A percentile compares a stretch with the other conserved stretches of the same genome.
Evolutionary conservation across 164 flowering plant genomes (phyloP).

Genomic region (Piper longum): DNA sequence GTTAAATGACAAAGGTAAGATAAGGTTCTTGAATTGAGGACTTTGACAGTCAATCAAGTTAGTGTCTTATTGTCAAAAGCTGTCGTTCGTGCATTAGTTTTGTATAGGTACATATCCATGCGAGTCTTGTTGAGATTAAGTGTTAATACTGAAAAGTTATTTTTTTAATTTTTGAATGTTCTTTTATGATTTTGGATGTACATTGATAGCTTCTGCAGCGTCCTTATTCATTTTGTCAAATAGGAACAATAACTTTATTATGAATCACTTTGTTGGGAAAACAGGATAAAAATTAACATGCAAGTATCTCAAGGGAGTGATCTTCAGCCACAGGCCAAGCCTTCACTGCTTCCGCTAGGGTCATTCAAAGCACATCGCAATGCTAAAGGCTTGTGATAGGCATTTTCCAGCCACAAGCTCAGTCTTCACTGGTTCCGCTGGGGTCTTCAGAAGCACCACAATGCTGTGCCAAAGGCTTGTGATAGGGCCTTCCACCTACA

Average conservation of each 20-base stretch:
- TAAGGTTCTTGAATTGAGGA: too few relatives aligned
- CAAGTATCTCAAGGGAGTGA: constrained; percentile 42
- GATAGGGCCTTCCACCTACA: too few relatives aligned
- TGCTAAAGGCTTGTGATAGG: constrained; percentile 2
- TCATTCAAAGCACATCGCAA: constrained; percentile 9
- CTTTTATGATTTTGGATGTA: too few relatives aligned
- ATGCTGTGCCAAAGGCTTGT: too few relatives aligned
- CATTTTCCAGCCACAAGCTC: constrained; percentile 5
- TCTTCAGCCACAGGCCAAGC: constrained; percentile 9
- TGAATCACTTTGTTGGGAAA: constrained; percentile 3
- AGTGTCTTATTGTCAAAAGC: too few relatives aligned
- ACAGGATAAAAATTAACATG: constrained; percentile 86
- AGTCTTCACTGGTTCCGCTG: constrained; percentile 6
- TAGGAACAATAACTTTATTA: background rate
- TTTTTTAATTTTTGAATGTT: background rate
- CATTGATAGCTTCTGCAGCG: too few relatives aligned
- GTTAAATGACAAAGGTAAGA: too few relatives aligned
- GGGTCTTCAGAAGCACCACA: constrained; percentile 11
- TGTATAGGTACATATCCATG: too few relatives aligned
- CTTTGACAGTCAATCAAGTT: too few relatives aligned
- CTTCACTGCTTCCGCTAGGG: constrained; percentile 13
- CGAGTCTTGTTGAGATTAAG: too few relatives aligned
- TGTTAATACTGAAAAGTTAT: background rate
- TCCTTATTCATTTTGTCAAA: background rate
- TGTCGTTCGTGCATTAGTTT: too few relatives aligned